These are phyloP conservation scores for Carex sylvatica DNA, from an alignment of 202 grass and related monocot genomes.

Conservation along the genomic window DNA sequence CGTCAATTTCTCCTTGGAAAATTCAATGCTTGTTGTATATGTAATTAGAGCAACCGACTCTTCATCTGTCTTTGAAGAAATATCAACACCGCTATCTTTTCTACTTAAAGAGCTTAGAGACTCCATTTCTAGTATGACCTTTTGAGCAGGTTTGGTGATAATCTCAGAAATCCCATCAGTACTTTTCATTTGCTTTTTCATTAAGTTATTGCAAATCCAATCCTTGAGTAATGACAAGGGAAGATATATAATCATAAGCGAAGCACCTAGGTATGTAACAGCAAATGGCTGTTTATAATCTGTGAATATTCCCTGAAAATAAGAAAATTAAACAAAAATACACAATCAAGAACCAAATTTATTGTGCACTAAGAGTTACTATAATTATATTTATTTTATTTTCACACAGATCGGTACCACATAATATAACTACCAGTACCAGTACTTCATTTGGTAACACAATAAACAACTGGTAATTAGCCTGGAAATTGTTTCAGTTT, in stretches of 20 bases:
- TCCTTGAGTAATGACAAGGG: slow-evolving; percentile 85
- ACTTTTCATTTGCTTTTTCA: slow-evolving; percentile 33
- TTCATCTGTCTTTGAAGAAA: slow-evolving; percentile 54
- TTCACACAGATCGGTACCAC: not conserved
- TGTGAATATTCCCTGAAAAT: slow-evolving; percentile 79
- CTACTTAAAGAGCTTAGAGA: slow-evolving; percentile 45
- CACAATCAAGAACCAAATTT: not conserved
- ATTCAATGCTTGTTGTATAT: slow-evolving; percentile 31
- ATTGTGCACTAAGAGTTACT: not conserved
- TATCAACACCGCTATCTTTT: slow-evolving; percentile 47
- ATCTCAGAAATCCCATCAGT: slow-evolving; percentile 44
- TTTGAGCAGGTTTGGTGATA: slow-evolving; percentile 53
- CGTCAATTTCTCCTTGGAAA: slow-evolving; percentile 45
- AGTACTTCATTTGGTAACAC: not conserved
- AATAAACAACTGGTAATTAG: not conserved
- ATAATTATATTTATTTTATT: not conserved
- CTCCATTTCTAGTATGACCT: slow-evolving; percentile 81
- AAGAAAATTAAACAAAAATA: not conserved
- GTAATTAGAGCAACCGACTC: slow-evolving; percentile 54
- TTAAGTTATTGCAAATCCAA: slow-evolving; percentile 54
- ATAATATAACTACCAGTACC: not conserved
- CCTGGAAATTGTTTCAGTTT: too few relatives aligned
- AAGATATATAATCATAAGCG: slow-evolving; percentile 94
- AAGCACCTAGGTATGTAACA: slow-evolving; percentile 88
- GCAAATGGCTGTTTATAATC: slow-evolving; percentile 92